These are phyloP conservation scores for Fusarium udum DNA, from an alignment of 2,329 filamentous ascomycete species.

Conservation along the genomic window DNA sequence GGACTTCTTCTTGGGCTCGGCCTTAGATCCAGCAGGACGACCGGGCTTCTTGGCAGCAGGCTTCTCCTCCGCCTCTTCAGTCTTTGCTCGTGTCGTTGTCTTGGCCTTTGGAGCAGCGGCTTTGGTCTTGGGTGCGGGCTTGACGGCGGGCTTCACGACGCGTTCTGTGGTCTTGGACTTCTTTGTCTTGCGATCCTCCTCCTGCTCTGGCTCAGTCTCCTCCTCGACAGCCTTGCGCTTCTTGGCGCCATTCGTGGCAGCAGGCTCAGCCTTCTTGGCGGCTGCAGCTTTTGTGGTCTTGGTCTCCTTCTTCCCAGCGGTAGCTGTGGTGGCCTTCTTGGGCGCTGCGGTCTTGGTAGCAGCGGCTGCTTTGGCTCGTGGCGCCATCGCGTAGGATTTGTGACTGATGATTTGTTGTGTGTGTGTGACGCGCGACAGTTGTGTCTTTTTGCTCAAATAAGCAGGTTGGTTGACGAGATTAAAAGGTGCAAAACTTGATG, in stretches of 20 bases:
- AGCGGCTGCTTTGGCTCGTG: constrained; percentile 43
- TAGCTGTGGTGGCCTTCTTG: constrained; percentile 40
- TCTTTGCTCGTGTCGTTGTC: constrained; percentile 40
- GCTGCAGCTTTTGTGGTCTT: constrained; percentile 37
- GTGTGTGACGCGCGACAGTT: constrained; percentile 11
- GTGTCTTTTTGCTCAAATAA: background rate
- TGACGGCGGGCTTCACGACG: constrained; percentile 43
- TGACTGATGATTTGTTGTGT: constrained; percentile 3
- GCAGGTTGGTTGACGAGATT: background rate
- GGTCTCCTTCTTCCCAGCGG: constrained; percentile 37
- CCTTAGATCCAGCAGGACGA: constrained; percentile 29
- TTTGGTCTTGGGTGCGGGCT: constrained; percentile 41
- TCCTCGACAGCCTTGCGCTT: constrained; percentile 43
- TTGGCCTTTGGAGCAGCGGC: constrained; percentile 42
- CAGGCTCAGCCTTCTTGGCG: constrained; percentile 34
- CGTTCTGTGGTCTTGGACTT: constrained; percentile 42
- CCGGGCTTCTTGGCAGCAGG: constrained; percentile 32
- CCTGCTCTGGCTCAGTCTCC: constrained; percentile 42
- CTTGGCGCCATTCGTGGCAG: constrained; percentile 40
- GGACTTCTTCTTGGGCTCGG: constrained; percentile 53
- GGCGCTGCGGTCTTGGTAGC: constrained; percentile 41
- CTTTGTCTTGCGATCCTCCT: constrained; percentile 42
- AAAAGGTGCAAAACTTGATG: background rate
- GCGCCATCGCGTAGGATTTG: constrained; percentile 45
- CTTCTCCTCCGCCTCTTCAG: constrained; percentile 60